phyloP scores from a whole-genome alignment of 768 basidiomycete species.

The Termitomyces sp. region DNA sequence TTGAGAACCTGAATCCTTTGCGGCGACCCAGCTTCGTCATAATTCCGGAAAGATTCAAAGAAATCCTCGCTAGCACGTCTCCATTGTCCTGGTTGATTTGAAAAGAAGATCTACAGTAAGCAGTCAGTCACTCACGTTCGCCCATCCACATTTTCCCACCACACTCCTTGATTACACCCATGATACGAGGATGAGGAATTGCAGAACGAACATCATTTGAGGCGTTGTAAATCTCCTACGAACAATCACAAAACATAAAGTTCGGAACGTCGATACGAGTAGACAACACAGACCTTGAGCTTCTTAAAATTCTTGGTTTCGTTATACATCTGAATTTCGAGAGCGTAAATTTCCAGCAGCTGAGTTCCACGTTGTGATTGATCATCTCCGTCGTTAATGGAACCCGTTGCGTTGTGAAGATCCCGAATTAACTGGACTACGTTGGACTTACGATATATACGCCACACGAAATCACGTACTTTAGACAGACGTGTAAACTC shows the following conservation, averaged over 20 bases:
- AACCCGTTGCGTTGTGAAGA: constrained; percentile 59
- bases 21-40: constrained; percentile 95
- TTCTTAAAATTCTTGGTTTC: constrained; percentile 95
- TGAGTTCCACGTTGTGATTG: constrained; percentile 94
- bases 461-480: constrained; percentile 32
- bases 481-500: constrained; percentile 82
- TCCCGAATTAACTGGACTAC: constrained; percentile 65
- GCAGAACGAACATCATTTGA: constrained; percentile 89
- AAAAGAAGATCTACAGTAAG: background rate
- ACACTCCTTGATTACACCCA: constrained; percentile 99
- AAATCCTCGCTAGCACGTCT: constrained; percentile 95
- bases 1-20: constrained; percentile 98
- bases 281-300: constrained; percentile 57
- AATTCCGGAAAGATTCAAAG: constrained; percentile 98
- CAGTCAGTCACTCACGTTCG: constrained; percentile 57
- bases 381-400: constrained; percentile 61
- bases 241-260: background rate
- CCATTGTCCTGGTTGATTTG: constrained; percentile 71
- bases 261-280: background rate
- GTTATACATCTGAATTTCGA: constrained; percentile 99
- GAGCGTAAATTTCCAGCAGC: constrained; percentile 92
- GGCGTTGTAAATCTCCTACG: constrained; percentile 94
- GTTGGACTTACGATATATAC: background rate
- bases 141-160: constrained; percentile 99
- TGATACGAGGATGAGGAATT: constrained; percentile 96